Evolutionary conservation across 495 filamentous ascomycete genomes (phyloP), one percentile per base, ranked within the genome.

Genomic region (Aspergillus biplanus): DNA sequence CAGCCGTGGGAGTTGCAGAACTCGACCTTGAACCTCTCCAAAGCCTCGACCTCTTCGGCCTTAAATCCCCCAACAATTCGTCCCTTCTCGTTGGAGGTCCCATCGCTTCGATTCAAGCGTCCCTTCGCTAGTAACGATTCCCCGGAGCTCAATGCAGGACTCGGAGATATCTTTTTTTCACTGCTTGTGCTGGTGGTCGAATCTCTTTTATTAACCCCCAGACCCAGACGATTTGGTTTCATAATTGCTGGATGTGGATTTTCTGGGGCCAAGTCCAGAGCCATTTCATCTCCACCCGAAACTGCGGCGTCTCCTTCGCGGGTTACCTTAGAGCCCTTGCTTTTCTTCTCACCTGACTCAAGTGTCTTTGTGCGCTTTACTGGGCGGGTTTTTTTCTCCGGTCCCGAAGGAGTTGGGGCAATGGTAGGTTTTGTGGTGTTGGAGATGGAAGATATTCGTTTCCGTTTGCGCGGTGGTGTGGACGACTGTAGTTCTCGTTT

Each of bases 1-100:
- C 76, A 39, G 7, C 52, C 58, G 61, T 80, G 48, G 5, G 37
- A 31, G 34, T 74, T 78, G 59, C 79, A 80, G 52, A 80, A 80
- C 2, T 68, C 32, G 5, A 78, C 42, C 50, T 80, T 82, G 66
- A 68, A 74, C 0, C 62, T 33, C 56, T 80, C 79, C 13, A 82
- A 56, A 2, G 58, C 60, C 33, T 71, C 44, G 83, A 96, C 77
- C 89, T 94, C 81, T 85, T 94, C 77, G 86, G 90, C 87, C 78
- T 80, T 65, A 86, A 89, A 79, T 88, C 94, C 76, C 77, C 92
- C 56, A 5, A 74, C 56, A 8, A 74, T 61, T 48, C 52, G 64
- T 16, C 52, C 56, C 16, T 52, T 47, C n/a, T 33, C 53, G 15
- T 42, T 52, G 5, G 31, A 21, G 0, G 21, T 31, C 3, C 58